Percentiles rank a stretch among this genome's conserved stretches.
Evolutionary conservation across 768 basidiomycete species (phyloP).

Genomic region (Tricholoma matsutake): DNA sequence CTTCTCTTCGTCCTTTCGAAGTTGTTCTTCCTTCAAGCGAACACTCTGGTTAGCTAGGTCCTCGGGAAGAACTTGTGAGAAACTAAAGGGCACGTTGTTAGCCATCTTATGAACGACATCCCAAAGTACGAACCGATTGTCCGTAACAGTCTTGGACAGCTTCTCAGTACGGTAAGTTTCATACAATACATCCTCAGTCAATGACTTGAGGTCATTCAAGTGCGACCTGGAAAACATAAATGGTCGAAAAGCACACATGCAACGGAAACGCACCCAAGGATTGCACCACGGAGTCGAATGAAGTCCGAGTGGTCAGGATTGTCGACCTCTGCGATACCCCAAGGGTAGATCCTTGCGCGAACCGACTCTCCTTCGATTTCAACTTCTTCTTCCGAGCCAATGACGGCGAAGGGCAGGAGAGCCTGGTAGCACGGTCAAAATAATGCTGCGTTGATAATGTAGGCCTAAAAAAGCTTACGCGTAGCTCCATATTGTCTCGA

Average conservation of each 20-base stretch:
- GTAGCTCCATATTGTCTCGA: constrained; percentile 83
- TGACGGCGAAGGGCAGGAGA: constrained; percentile 82
- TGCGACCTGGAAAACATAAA: constrained; percentile 53
- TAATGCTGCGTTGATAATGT: background rate
- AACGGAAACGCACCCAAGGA: constrained; percentile 48
- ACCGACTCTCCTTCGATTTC: constrained; percentile 76
- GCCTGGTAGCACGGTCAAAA: constrained; percentile 29
- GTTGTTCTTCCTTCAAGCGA: constrained; percentile 87
- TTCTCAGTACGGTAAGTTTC: constrained; percentile 91
- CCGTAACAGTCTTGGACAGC: constrained; percentile 64
- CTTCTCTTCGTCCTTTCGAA: constrained; percentile 85
- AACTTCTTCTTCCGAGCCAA: constrained; percentile 86
- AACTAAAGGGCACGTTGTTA: constrained; percentile 27
- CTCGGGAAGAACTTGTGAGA: constrained; percentile 78
- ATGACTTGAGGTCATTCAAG: constrained; percentile 77
- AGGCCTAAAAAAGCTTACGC: constrained; percentile 40
- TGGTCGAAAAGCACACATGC: constrained; percentile 14
- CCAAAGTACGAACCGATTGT: constrained; percentile 42
- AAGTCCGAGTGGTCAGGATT: constrained; percentile 92
- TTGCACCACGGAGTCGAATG: constrained; percentile 69
- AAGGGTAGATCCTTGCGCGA: constrained; percentile 83
- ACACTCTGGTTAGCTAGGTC: constrained; percentile 85
- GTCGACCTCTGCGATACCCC: constrained; percentile 91
- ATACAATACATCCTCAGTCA: constrained; percentile 82
- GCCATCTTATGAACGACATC: constrained; percentile 3